phyloP scores from a whole-genome alignment of 2,329 filamentous ascomycete species.

The Hirsutella rhossiliensis region DNA sequence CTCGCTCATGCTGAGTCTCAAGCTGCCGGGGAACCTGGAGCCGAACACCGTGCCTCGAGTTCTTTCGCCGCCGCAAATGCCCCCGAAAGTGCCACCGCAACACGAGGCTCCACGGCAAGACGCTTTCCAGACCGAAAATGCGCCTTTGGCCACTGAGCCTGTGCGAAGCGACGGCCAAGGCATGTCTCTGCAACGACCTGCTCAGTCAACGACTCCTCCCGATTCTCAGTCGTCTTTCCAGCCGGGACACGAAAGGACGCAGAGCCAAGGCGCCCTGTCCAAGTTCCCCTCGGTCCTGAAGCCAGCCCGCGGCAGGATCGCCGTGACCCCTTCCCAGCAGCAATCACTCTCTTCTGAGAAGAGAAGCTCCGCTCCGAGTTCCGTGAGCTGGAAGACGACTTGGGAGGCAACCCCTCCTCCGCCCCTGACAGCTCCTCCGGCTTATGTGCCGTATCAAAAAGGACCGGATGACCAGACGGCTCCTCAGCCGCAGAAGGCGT shows the following conservation, averaged over 20 bases:
- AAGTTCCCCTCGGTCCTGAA: constrained; percentile 8
- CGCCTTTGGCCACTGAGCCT: too few species aligned
- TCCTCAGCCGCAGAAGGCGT: neutral
- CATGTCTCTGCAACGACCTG: constrained; percentile 5
- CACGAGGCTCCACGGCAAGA: too few species aligned
- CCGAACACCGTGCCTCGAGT: constrained; percentile 9
- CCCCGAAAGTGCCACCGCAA: too few species aligned
- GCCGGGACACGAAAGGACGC: neutral
- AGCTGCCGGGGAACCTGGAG: constrained; percentile 9
- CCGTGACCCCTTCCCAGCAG: neutral
- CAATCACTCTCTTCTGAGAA: neutral
- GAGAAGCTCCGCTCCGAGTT: neutral
- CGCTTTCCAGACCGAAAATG: too few species aligned
- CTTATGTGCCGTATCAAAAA: neutral
- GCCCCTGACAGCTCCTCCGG: neutral
- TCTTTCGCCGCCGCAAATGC: constrained; percentile 1
- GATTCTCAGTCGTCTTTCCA: neutral
- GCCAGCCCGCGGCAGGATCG: constrained; percentile 5
- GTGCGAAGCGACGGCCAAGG: too few species aligned
- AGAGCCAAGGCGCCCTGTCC: neutral
- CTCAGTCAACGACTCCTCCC: constrained; percentile 1
- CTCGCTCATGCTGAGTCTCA: constrained; percentile 11
- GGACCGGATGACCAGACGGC: neutral
- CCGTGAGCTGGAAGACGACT: too few species aligned
- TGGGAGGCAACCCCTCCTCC: too few species aligned